Evolutionary conservation across 805 yeast species (phyloP), one percentile per base, ranked within the genome.

Genomic region (Metschnikowia baotianmanensis): DNA sequence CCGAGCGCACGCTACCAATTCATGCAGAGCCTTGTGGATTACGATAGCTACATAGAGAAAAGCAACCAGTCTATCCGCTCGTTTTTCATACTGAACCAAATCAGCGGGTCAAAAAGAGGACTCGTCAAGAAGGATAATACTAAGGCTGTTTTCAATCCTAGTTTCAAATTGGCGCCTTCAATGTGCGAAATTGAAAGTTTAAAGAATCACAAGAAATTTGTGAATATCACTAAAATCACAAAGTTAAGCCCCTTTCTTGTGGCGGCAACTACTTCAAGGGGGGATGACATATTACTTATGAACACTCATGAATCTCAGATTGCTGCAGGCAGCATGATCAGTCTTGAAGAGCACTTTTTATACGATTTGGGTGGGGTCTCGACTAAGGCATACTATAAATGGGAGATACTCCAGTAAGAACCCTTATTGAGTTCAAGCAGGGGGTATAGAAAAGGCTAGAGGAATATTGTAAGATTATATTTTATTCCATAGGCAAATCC

Each of bases 41-140:
- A 38, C 20, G 36, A 42, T 15, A 16, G 13, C 3, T 22, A 34
- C 8, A 44, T 39, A 4, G 40, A 32, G 12, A 40, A 36, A 12
- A 45, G 48, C 41, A 45, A 45, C 35, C 26, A 17, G 4, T 23
- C n/a, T 5, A 19, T 41, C 3, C 45, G 48, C 13, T 17, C 29
- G 8, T 29, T 25, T 17, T 38, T 29, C n/a, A 36, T 35, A 13
- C 38, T 18, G 34, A 32, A 25, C 18, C 29, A 19, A 29, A 21
- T 40, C 13, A 26, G 31, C 17, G 32, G n/a, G n/a, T n/a, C n/a
- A n/a, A n/a, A n/a, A n/a, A n/a, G n/a, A n/a, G n/a, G n/a, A n/a
- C n/a, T n/a, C n/a, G n/a, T n/a, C n/a, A n/a, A n/a, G n/a, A n/a
- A n/a, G 17, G 3, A 9, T 7, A 15, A n/a, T 12, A 15, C 13